A percentile compares a stretch with the other conserved stretches of the same genome.
These are phyloP conservation scores for Meira miltonrushii DNA, from an alignment of 1,284 basidiomycete species.

Conservation along the genomic window DNA sequence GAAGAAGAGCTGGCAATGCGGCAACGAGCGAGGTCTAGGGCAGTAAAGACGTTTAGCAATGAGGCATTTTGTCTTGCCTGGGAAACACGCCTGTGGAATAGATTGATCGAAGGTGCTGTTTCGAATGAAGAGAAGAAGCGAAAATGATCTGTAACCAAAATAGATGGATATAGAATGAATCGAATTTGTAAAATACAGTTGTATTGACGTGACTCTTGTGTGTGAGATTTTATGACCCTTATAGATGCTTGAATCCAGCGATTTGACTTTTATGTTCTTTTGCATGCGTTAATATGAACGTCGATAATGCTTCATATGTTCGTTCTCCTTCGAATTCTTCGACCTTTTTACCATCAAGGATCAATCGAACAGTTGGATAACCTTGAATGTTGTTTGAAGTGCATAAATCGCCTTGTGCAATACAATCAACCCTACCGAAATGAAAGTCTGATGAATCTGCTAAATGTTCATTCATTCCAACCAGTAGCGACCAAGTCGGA, in stretches of 20 bases:
- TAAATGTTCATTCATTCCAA: constrained; percentile 59
- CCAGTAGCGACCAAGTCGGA: constrained; percentile 75
- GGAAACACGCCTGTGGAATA: constrained; percentile 22
- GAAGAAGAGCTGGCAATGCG: constrained; percentile 62
- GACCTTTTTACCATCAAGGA: constrained; percentile 1
- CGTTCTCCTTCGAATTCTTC: constrained; percentile 11
- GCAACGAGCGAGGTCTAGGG: constrained; percentile 57
- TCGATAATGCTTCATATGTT: constrained; percentile 3
- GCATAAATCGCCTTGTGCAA: constrained; percentile 21
- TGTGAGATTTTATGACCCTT: background rate
- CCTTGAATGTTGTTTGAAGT: constrained; percentile 2
- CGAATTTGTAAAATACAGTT: background rate
- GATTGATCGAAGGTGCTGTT: background rate
- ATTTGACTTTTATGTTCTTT: constrained; percentile 5
- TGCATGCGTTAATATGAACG: constrained; percentile 6
- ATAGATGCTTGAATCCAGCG: background rate
- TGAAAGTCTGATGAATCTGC: constrained; percentile 54
- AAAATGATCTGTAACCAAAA: too few species aligned
- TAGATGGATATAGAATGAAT: too few species aligned
- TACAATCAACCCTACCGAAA: constrained; percentile 46
- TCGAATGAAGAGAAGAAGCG: background rate
- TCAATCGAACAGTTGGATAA: constrained; percentile 9
- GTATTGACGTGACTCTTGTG: background rate
- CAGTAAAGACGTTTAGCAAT: constrained; percentile 22
- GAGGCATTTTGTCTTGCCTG: constrained; percentile 23